Evolutionary conservation across 2,329 filamentous ascomycete genomes (phyloP).

Genomic region (Lecanicillium sp.): DNA sequence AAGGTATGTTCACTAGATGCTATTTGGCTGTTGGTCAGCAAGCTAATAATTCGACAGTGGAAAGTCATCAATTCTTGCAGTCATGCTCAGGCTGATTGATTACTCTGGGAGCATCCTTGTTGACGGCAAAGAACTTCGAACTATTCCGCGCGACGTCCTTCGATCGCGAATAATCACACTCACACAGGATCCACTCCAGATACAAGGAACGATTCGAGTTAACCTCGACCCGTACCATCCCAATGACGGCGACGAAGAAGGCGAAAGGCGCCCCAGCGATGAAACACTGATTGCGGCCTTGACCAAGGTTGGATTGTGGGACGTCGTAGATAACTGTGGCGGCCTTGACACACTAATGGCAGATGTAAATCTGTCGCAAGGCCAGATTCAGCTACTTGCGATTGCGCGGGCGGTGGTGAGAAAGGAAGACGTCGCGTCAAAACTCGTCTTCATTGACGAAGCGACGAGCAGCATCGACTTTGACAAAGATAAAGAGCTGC

Average conservation of each 20-base stretch:
- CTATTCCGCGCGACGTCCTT: slow-evolving; percentile 8
- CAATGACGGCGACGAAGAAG: not conserved
- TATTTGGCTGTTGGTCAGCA: too few relatives aligned
- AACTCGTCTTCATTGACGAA: slow-evolving; percentile 3
- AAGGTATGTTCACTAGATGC: slow-evolving; percentile 1
- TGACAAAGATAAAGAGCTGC: not conserved
- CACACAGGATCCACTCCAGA: slow-evolving; percentile 15
- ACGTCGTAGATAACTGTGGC: not conserved
- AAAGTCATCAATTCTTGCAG: slow-evolving; percentile 1
- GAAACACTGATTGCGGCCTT: slow-evolving; percentile 8
- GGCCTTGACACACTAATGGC: slow-evolving; percentile 6
- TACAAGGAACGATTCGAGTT: not conserved
- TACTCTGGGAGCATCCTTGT: slow-evolving; percentile 6
- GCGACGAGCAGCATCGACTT: slow-evolving; percentile 3
- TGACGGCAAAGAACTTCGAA: slow-evolving; percentile 6
- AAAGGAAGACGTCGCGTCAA: not conserved
- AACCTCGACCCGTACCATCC: slow-evolving; percentile 8
- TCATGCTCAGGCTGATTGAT: slow-evolving; percentile 2
- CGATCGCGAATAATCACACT: slow-evolving; percentile 19
- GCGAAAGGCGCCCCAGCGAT: not conserved
- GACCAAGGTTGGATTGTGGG: slow-evolving; percentile 9
- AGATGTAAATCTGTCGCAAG: slow-evolving; percentile 6
- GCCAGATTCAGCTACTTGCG: slow-evolving; percentile 10
- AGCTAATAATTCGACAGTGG: slow-evolving; percentile 1
- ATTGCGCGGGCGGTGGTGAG: slow-evolving; percentile 16